Evolutionary conservation across 192 early-diverging fungal species (phyloP), one percentile per base, ranked within the genome.

Genomic region (Globomyces pollinis-pini): DNA sequence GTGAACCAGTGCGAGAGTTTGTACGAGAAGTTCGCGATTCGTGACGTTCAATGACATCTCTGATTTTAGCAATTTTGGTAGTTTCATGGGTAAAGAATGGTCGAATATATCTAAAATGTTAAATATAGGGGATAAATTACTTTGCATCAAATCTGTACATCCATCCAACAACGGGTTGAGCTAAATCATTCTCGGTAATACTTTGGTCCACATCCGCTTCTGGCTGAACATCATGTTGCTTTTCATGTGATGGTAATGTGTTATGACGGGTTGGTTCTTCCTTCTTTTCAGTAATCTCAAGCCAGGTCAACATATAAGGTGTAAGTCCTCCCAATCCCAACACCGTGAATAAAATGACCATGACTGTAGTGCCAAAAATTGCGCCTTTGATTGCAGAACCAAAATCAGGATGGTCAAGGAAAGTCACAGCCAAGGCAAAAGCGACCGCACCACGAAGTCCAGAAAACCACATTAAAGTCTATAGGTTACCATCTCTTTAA

Each of bases 401-500:
- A 59, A 83, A 81, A 43, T 67, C 64, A 3, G 70, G 73, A 59
- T 76, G 65, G 35, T 83, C 80, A 28, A 80, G 66, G 68, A 83
- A 76, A 15, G 68, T 69, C 12, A 83, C 80, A 11, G 70, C 75
- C 16, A 83, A 67, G 12, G 80, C 80, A 59, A 83, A 83, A 1
- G 80, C 80, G 13, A 83, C 80, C 34, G 80, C 80, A 4, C 80
- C 80, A 42, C 80, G 75, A 1, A 83, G 62, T 13, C 80, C 80
- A 47, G 76, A 76, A 58, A 78, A 81, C 80, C 80, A 83, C 50
- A 83, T 76, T 21, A 83, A 60, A n/a, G n/a, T n/a, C n/a, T n/a
- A n/a, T n/a, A n/a, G n/a, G n/a, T n/a, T n/a, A n/a, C n/a, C n/a
- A 39, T n/a, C 21, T 18, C 9, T n/a, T 11, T 9, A 18, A 16